Percentiles rank a stretch among this genome's conserved stretches.
Evolutionary conservation across 2,329 filamentous ascomycete species (phyloP).

Genomic region (Gyromitra esculenta): DNA sequence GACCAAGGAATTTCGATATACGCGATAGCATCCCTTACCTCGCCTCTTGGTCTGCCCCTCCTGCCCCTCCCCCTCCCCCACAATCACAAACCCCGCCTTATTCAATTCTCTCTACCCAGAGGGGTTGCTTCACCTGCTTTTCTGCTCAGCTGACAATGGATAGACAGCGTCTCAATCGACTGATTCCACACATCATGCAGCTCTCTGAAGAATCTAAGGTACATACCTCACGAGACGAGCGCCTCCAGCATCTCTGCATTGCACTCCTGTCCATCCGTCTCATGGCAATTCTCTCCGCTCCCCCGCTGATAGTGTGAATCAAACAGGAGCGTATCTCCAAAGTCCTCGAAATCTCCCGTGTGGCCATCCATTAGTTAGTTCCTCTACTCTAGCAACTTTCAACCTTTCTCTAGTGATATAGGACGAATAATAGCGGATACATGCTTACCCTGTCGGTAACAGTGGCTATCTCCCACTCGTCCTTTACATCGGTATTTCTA

Average conservation of each 20-base stretch:
- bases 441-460: slow-evolving; percentile 55
- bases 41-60: slow-evolving; percentile 37
- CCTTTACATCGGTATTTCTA: slow-evolving; percentile 83
- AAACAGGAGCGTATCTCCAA: slow-evolving; percentile 93
- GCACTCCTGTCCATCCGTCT: slow-evolving; percentile 25
- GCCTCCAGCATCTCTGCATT: background rate
- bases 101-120: slow-evolving; percentile 14
- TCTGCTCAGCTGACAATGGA: slow-evolving; percentile 49
- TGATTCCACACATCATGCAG: slow-evolving; percentile 63
- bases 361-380: slow-evolving; percentile 93
- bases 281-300: slow-evolving; percentile 27
- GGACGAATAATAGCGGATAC: slow-evolving; percentile 35
- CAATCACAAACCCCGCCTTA: slow-evolving; percentile 13
- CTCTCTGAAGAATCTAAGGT: slow-evolving; percentile 99
- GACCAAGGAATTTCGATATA: slow-evolving; percentile 32
- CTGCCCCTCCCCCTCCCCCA: slow-evolving; percentile 23
- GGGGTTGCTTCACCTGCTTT: slow-evolving; percentile 24
- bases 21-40: slow-evolving; percentile 22
- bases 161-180: slow-evolving; percentile 39
- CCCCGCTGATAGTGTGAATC: slow-evolving; percentile 27
- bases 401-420: slow-evolving; percentile 41
- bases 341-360: slow-evolving; percentile 91
- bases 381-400: slow-evolving; percentile 52
- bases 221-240: slow-evolving; percentile 47
- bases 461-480: slow-evolving; percentile 97